phyloP scores from a whole-genome alignment of 2,329 filamentous ascomycete species.

The Sarocladiaceae sp. region DNA sequence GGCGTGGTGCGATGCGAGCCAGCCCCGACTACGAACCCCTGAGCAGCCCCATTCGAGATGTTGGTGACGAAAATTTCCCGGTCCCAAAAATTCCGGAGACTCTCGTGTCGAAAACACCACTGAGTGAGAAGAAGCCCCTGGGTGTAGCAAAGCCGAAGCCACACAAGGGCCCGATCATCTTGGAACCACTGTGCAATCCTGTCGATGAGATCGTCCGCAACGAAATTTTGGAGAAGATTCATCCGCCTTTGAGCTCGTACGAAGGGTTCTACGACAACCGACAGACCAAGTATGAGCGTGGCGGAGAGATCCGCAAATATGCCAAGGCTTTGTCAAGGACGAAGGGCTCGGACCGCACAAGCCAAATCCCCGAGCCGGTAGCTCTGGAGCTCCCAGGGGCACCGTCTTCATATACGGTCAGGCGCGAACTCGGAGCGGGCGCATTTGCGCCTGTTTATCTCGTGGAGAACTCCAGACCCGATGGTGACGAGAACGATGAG shows the following conservation, averaged over 20 bases:
- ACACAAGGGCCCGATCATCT: conserved; percentile 69
- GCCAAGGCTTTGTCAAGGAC: conserved; percentile 61
- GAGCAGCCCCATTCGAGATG: conserved; percentile 72
- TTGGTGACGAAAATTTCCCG: conserved; percentile 45
- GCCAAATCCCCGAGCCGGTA: conserved; percentile 55
- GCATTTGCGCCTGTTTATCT: conserved; percentile 96
- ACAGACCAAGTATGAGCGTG: conserved; percentile 58
- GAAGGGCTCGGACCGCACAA: conserved; percentile 58
- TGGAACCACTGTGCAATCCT: conserved; percentile 83
- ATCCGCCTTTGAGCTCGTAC: conserved; percentile 71
- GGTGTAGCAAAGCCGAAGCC: conserved; percentile 26
- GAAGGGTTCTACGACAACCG: conserved; percentile 75
- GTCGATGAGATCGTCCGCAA: conserved; percentile 72
- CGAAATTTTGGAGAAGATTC: conserved; percentile 69
- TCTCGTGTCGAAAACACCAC: conserved; percentile 28
- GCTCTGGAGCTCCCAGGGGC: conserved; percentile 64
- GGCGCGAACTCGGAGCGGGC: conserved; percentile 83
- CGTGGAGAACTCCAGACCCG: conserved; percentile 65
- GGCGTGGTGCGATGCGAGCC: conserved; percentile 18
- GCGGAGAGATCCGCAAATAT: conserved; percentile 76
- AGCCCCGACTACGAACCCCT: conserved; percentile 34
- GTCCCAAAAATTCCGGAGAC: neutral
- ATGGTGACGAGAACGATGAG: conserved; percentile 37
- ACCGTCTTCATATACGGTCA: conserved; percentile 68
- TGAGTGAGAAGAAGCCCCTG: conserved; percentile 23